Percentiles rank a stretch among this genome's conserved stretches.
These are phyloP conservation scores for Tausonia pullulans DNA, from an alignment of 1,284 basidiomycete genomes.

Conservation along the genomic window DNA sequence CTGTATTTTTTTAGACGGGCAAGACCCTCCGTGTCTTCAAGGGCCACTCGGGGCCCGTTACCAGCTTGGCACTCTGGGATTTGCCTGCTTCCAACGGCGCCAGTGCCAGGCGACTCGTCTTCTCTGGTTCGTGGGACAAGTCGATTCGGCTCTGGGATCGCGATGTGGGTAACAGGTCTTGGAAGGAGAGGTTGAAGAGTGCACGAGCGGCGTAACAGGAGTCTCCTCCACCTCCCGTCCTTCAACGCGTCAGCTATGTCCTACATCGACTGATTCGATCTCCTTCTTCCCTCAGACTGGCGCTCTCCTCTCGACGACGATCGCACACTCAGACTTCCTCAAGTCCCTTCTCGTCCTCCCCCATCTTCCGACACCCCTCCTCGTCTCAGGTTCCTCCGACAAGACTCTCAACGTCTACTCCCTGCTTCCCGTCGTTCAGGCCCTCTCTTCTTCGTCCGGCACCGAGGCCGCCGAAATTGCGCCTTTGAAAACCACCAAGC, in stretches of 20 bases:
- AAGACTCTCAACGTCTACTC: slow-evolving; percentile 82
- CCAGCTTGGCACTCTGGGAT: slow-evolving; percentile 54
- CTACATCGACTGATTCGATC: too few species aligned
- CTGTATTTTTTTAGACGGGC: slow-evolving; percentile 48
- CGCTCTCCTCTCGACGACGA: slow-evolving; percentile 51
- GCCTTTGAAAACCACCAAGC: slow-evolving; percentile 13
- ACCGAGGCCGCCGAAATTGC: not conserved
- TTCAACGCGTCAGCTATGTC: not conserved
- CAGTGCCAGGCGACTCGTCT: slow-evolving; percentile 39
- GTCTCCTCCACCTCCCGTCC: not conserved
- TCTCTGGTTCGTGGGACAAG: slow-evolving; percentile 89
- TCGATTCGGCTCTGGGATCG: slow-evolving; percentile 73
- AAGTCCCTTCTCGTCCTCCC: slow-evolving; percentile 59
- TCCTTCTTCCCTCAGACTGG: slow-evolving; percentile 45
- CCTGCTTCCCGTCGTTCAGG: slow-evolving; percentile 31
- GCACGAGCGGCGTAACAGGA: too few species aligned
- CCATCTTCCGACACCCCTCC: slow-evolving; percentile 49
- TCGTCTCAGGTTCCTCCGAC: slow-evolving; percentile 82
- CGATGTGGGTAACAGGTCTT: slow-evolving; percentile 39
- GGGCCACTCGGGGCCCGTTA: slow-evolving; percentile 79
- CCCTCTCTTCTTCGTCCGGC: slow-evolving; percentile 18
- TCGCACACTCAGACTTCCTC: slow-evolving; percentile 77
- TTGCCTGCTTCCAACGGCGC: slow-evolving; percentile 21
- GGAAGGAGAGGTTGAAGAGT: too few species aligned
- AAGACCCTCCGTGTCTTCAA: slow-evolving; percentile 60